Conservation (phyloP, 2,329 filamentous ascomycete species). For the Pseudogymnoascus sp. region DNA sequence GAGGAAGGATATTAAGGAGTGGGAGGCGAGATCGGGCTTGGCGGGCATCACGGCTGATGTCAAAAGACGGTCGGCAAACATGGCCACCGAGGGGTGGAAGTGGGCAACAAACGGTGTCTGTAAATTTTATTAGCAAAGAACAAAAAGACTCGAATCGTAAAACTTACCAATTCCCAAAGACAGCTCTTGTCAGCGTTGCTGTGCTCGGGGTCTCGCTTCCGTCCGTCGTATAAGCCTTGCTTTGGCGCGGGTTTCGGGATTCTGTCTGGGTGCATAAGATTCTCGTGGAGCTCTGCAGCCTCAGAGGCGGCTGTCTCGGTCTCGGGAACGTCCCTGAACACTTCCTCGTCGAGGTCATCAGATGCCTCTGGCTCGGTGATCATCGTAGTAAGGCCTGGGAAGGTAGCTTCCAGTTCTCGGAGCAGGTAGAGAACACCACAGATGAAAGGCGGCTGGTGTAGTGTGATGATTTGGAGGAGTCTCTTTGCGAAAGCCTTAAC, state of each 20-base stretch:
- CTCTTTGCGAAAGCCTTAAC: slow-evolving; percentile 96
- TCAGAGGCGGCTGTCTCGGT: slow-evolving; percentile 34
- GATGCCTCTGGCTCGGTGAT: slow-evolving; percentile 72
- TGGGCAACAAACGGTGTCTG: slow-evolving; percentile 64
- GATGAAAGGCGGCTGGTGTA: slow-evolving; percentile 88
- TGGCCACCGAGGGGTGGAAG: slow-evolving; percentile 86
- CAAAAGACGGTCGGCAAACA: slow-evolving; percentile 70
- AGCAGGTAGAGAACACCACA: slow-evolving; percentile 90
- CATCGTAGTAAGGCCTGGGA: slow-evolving; percentile 72
- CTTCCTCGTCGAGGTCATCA: slow-evolving; percentile 52
- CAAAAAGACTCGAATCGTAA: background rate
- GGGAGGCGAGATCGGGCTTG: slow-evolving; percentile 84
- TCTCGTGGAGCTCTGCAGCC: slow-evolving; percentile 25
- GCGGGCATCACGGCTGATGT: slow-evolving; percentile 63
- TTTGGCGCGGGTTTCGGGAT: slow-evolving; percentile 14
- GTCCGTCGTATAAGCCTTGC: slow-evolving; percentile 63
- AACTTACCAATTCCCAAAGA: slow-evolving; percentile 77
- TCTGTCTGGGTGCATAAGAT: slow-evolving; percentile 9
- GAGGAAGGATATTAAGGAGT: slow-evolving; percentile 89
- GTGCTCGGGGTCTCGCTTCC: slow-evolving; percentile 85
- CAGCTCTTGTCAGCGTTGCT: slow-evolving; percentile 90
- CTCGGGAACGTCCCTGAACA: slow-evolving; percentile 56
- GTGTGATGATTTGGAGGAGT: slow-evolving; percentile 73
- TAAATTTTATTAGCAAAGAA: slow-evolving; percentile 14
- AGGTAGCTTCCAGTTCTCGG: slow-evolving; percentile 68